Evolutionary conservation across 192 early-diverging fungal species (phyloP).

Genomic region (Podila horticola): DNA sequence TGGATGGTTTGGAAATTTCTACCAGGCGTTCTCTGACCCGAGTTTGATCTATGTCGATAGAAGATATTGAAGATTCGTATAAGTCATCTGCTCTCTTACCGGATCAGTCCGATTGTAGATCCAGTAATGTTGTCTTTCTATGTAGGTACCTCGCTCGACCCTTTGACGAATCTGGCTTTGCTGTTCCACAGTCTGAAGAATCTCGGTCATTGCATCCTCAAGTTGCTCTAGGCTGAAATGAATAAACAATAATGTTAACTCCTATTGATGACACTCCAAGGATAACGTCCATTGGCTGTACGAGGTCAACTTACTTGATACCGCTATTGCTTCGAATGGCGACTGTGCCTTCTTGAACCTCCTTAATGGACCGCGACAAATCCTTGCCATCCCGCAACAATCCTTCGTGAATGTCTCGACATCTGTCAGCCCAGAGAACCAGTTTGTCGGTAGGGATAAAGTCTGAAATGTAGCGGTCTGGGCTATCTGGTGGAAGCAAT

Average conservation of each 20-base stretch:
- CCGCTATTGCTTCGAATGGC: constrained; percentile 43
- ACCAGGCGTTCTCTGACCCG: constrained; percentile 13
- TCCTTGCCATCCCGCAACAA: constrained; percentile 37
- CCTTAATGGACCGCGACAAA: constrained; percentile 35
- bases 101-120: background rate
- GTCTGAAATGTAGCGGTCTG: constrained; percentile 44
- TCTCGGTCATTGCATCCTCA: constrained; percentile 40
- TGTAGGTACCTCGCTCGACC: constrained; percentile 18
- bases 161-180: constrained; percentile 43
- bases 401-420: constrained; percentile 40
- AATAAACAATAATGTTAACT: too few species aligned
- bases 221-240: constrained; percentile 35
- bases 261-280: too few species aligned
- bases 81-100: too few species aligned
- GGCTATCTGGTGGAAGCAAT: constrained; percentile 33
- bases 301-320: constrained; percentile 24
- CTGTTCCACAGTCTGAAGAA: constrained; percentile 34
- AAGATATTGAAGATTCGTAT: constrained; percentile 3
- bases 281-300: too few species aligned
- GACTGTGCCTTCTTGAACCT: constrained; percentile 44
- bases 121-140: background rate
- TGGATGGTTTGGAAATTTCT: constrained; percentile 21
- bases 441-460: constrained; percentile 53
- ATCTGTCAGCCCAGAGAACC: constrained; percentile 42
- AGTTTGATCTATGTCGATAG: constrained; percentile 16